phyloP scores from a whole-genome alignment of 352 stramenopile species.

The Phytopythium chamaehyphon region DNA sequence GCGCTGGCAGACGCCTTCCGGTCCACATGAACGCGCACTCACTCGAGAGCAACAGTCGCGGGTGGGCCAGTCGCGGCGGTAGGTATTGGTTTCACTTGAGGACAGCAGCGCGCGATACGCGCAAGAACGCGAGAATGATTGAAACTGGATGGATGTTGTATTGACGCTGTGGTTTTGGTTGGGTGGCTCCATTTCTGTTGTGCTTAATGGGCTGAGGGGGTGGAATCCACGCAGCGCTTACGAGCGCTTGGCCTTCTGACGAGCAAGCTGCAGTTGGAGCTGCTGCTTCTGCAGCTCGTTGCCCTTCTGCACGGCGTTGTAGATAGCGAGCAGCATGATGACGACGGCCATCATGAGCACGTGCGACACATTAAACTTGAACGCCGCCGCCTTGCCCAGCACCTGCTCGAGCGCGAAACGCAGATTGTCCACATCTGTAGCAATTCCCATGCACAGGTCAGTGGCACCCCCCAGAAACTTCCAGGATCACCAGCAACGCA shows the following conservation, averaged over 20 bases:
- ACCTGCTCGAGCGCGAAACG: constrained; percentile 67
- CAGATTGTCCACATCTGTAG: constrained; percentile 59
- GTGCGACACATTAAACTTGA: constrained; percentile 82
- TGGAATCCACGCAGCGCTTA: constrained; percentile 5
- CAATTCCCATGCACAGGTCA: background rate
- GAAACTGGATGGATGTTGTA: constrained; percentile 1
- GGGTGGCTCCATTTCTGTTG: background rate
- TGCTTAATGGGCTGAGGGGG: no score
- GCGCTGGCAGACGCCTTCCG: background rate
- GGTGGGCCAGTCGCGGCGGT: no score
- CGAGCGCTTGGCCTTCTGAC: constrained; percentile 43
- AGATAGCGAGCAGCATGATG: constrained; percentile 71
- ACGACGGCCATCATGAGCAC: constrained; percentile 79
- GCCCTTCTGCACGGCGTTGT: constrained; percentile 69
- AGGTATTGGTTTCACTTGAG: no score
- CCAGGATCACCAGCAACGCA: constrained; percentile 8
- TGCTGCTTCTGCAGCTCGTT: constrained; percentile 72
- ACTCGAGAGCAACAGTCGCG: no score
- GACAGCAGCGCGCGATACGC: no score
- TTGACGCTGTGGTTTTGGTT: background rate
- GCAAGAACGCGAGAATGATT: background rate
- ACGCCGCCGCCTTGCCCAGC: constrained; percentile 64
- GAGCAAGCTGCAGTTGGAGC: constrained; percentile 38
- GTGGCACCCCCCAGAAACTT: background rate
- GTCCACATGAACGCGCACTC: no score